A percentile compares a stretch with the other conserved stretches of the same genome.
phyloP scores from a whole-genome alignment of 1,284 basidiomycete species.

The Ustilago cynodontis region DNA sequence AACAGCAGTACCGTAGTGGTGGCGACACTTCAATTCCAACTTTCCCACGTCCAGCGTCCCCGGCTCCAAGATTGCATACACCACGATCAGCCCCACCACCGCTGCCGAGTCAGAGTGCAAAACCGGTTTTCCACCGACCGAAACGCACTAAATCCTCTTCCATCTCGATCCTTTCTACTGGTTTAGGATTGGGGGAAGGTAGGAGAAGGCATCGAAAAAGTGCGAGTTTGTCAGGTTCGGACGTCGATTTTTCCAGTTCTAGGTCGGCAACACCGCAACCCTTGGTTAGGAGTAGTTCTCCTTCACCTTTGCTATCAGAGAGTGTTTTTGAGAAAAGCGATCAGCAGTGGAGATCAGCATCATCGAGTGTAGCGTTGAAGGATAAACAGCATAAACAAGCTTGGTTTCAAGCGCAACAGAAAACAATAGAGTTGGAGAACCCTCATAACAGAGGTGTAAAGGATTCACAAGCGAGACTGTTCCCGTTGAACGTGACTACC shows the following conservation, averaged over 20 bases:
- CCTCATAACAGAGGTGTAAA: conserved; percentile 17
- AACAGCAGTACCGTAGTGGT: conserved; percentile 3
- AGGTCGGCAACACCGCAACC: conserved; percentile 28
- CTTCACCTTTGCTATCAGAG: conserved; percentile 35
- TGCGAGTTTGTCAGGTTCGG: conserved; percentile 39
- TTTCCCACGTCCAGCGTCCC: conserved; percentile 8
- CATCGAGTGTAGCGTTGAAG: conserved; percentile 3
- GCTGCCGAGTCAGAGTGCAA: conserved; percentile 34
- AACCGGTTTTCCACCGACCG: conserved; percentile 31
- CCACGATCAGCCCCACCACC: conserved; percentile 36
- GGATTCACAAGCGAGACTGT: conserved; percentile 20
- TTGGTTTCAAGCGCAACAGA: conserved; percentile 55
- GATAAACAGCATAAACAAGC: conserved; percentile 50
- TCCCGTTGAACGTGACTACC: conserved; percentile 39
- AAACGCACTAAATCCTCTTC: conserved; percentile 49
- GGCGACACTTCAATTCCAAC: conserved; percentile 12
- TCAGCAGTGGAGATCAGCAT: neutral
- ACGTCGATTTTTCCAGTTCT: conserved; percentile 25
- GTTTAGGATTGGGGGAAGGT: conserved; percentile 18
- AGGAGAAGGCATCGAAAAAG: conserved; percentile 33
- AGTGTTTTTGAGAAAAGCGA: conserved; percentile 18
- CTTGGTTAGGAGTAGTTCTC: conserved; percentile 27
- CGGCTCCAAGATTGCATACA: conserved; percentile 13
- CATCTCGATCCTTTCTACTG: conserved; percentile 48
- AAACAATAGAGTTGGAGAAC: conserved; percentile 45